phyloP scores from a whole-genome alignment of 2,329 filamentous ascomycete genomes.

The Elsinoe batatas region DNA sequence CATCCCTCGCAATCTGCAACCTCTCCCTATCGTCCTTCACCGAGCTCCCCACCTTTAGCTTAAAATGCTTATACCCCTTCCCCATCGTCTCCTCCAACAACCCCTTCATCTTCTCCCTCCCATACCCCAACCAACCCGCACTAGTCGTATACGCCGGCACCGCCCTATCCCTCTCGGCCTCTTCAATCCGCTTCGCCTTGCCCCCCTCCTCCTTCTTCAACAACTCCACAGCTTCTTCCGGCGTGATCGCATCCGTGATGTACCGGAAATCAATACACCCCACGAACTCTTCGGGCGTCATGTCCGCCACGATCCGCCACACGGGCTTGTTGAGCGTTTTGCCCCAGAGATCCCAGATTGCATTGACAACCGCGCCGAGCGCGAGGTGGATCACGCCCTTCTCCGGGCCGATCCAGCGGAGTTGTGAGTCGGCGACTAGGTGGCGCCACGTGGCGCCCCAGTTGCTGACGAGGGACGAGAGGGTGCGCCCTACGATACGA shows the following conservation, averaged over 20 bases:
- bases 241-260: conserved; percentile 86
- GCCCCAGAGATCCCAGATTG: conserved; percentile 92
- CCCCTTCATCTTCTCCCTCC: conserved; percentile 72
- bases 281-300: conserved; percentile 80
- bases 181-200: conserved; percentile 61
- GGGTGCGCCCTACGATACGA: conserved; percentile 63
- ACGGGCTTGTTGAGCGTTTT: conserved; percentile 79
- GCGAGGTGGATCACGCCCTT: conserved; percentile 92
- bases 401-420: conserved; percentile 89
- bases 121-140: conserved; percentile 87
- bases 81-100: conserved; percentile 64
- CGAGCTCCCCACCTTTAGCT: conserved; percentile 74
- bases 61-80: conserved; percentile 77
- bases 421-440: conserved; percentile 80
- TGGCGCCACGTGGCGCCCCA: conserved; percentile 87
- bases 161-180: conserved; percentile 62
- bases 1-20: conserved; percentile 62
- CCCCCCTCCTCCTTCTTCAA: conserved; percentile 55
- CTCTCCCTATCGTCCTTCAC: conserved; percentile 62
- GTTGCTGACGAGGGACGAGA: conserved; percentile 66
- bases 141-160: conserved; percentile 87
- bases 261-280: conserved; percentile 88
- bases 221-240: conserved; percentile 67
- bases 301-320: conserved; percentile 82
- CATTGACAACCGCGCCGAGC: conserved; percentile 79